Evolutionary conservation across 192 early-diverging fungal species (phyloP).

Genomic region (Backusella westeae): DNA sequence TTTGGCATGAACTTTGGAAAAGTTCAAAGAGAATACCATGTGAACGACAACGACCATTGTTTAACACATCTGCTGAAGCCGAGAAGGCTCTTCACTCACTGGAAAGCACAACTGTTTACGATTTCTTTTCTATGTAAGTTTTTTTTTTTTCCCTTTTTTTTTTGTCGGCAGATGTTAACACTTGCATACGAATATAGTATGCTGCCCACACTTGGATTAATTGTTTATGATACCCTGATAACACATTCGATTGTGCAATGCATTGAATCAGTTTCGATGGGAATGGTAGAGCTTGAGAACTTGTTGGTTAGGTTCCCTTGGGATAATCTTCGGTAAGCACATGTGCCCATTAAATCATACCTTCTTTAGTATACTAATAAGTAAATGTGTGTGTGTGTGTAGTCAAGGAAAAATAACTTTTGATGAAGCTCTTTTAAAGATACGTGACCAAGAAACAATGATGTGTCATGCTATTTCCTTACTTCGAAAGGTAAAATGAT

Average conservation of each 20-base stretch:
- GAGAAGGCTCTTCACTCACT: constrained; percentile 75
- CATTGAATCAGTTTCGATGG: constrained; percentile 42
- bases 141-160: constrained; percentile 8
- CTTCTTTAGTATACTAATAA: background rate
- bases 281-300: constrained; percentile 33
- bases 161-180: background rate
- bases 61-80: constrained; percentile 73
- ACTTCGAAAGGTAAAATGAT: constrained; percentile 47
- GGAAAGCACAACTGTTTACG: constrained; percentile 53
- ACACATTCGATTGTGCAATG: constrained; percentile 52
- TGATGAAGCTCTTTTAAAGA: constrained; percentile 36
- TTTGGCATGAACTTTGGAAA: constrained; percentile 89
- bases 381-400: background rate
- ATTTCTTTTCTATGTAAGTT: constrained; percentile 55
- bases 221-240: constrained; percentile 71
- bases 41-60: constrained; percentile 71
- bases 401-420: constrained; percentile 30
- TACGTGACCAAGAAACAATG: constrained; percentile 43
- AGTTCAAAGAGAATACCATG: constrained; percentile 57
- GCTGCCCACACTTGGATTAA: constrained; percentile 70
- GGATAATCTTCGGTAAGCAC: constrained; percentile 40
- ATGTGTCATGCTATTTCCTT: constrained; percentile 54
- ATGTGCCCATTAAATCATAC: background rate
- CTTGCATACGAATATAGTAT: constrained; percentile 38
- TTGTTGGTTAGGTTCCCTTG: constrained; percentile 43